Conservation (phyloP, 2,329 filamentous ascomycete genomes). For the Purpureocillium takamizusanense region DNA sequence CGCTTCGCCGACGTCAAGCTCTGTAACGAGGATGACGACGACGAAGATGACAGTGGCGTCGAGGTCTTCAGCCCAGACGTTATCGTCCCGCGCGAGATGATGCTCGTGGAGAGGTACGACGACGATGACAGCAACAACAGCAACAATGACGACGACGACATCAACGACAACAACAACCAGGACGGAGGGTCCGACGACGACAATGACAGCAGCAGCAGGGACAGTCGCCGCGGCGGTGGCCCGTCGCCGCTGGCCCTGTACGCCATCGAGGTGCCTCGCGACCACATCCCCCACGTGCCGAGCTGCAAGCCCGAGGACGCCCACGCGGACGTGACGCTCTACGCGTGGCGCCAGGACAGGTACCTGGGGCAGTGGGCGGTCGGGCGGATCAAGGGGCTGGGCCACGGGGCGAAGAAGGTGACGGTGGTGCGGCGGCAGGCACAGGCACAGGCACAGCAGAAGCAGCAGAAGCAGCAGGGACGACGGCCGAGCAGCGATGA, state of each 20-base stretch:
- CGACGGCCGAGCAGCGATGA: no score
- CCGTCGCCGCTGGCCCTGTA: neutral
- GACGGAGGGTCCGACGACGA: no score
- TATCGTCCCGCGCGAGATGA: constrained; percentile 3
- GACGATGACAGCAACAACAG: no score
- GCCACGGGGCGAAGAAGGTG: neutral
- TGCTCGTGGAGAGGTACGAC: no score
- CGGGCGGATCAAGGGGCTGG: constrained; percentile 1
- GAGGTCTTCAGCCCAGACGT: constrained; percentile 1
- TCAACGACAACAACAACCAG: no score
- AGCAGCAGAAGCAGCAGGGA: no score
- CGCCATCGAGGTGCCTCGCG: neutral
- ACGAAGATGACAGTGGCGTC: constrained; percentile 1
- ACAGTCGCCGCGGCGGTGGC: no score
- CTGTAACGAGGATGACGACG: no score
- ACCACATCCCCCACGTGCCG: neutral
- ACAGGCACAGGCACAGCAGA: no score
- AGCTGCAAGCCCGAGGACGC: neutral
- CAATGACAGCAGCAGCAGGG: neutral
- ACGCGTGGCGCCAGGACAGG: constrained; percentile 4
- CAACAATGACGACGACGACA: no score
- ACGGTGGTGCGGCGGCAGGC: neutral
- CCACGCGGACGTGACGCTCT: constrained; percentile 1
- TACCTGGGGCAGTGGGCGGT: constrained; percentile 1
- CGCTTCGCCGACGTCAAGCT: no score